phyloP scores from a whole-genome alignment of 352 stramenopile genomes.

The Globisporangium nunn region DNA sequence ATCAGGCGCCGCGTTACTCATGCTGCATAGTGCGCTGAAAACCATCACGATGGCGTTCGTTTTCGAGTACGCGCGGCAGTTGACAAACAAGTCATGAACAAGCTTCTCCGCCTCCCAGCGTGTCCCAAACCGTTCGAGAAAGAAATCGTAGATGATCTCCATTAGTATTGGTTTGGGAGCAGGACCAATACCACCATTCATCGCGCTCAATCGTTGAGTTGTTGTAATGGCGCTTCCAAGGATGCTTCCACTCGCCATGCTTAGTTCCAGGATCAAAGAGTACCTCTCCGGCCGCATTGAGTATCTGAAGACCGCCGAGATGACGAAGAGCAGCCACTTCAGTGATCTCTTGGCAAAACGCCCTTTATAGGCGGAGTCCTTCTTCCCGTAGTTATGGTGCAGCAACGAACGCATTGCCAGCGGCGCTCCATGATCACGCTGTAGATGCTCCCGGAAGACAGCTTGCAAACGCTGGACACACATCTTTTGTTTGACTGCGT shows the following conservation, averaged over 20 bases:
- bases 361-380: constrained; percentile 15
- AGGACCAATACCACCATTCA: constrained; percentile 57
- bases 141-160: constrained; percentile 74
- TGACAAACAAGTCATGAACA: constrained; percentile 79
- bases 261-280: constrained; percentile 33
- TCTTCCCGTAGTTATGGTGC: constrained; percentile 49
- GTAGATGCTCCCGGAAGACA: constrained; percentile 61
- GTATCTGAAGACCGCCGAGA: constrained; percentile 48
- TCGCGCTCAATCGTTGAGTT: constrained; percentile 9
- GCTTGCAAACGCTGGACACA: constrained; percentile 64
- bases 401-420: constrained; percentile 71
- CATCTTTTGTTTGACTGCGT: constrained; percentile 63
- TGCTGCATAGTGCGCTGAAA: constrained; percentile 67
- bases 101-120: constrained; percentile 70
- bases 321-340: constrained; percentile 50
- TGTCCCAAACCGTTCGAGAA: constrained; percentile 59
- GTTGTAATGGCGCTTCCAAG: not conserved
- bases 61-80: constrained; percentile 41
- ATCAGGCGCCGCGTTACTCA: constrained; percentile 49
- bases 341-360: constrained; percentile 37
- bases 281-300: constrained; percentile 27
- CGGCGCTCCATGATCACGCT: constrained; percentile 51
- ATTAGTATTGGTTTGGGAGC: constrained; percentile 53
- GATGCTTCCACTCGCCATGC: constrained; percentile 29
- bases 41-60: constrained; percentile 39